A percentile compares a stretch with the other conserved stretches of the same genome.
phyloP scores from a whole-genome alignment of 352 stramenopile genomes.

The Thalassiosira livingstoniorum region DNA sequence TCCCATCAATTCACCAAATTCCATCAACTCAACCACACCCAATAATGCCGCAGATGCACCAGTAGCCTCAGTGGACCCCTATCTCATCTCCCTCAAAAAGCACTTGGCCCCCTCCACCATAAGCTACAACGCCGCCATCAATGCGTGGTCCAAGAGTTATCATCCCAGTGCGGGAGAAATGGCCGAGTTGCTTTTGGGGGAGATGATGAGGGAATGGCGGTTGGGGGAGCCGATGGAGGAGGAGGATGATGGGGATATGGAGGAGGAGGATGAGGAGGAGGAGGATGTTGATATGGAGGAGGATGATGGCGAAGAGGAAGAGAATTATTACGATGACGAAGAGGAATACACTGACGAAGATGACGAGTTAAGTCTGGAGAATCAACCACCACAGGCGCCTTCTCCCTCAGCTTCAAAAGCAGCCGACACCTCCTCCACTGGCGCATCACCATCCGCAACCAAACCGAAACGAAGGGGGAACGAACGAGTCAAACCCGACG shows the following conservation, averaged over 20 bases:
- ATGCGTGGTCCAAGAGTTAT: slow-evolving; percentile 74
- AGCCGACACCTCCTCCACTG: background rate
- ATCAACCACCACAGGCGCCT: no score
- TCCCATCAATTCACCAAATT: no score
- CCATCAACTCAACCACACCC: no score
- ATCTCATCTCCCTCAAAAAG: no score
- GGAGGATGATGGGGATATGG: background rate
- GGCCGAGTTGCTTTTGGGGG: slow-evolving; percentile 65
- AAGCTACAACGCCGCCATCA: slow-evolving; percentile 78
- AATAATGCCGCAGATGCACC: no score
- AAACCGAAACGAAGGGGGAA: slow-evolving; percentile 38
- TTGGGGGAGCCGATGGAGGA: slow-evolving; percentile 11
- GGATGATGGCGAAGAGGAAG: background rate
- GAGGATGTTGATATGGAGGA: slow-evolving; percentile 1
- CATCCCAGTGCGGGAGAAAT: slow-evolving; percentile 52
- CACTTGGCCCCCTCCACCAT: slow-evolving; percentile 61
- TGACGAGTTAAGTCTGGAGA: no score
- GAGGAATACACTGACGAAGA: background rate
- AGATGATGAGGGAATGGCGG: slow-evolving; percentile 70
- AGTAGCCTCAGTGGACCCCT: no score
- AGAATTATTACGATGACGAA: background rate
- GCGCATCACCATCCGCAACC: background rate
- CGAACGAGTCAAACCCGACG: slow-evolving; percentile 59
- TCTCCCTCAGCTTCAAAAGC: background rate
- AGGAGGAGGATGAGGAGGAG: slow-evolving; percentile 10